phyloP scores from a whole-genome alignment of 2,329 filamentous ascomycete species.

The Alternaria triticimaculans region DNA sequence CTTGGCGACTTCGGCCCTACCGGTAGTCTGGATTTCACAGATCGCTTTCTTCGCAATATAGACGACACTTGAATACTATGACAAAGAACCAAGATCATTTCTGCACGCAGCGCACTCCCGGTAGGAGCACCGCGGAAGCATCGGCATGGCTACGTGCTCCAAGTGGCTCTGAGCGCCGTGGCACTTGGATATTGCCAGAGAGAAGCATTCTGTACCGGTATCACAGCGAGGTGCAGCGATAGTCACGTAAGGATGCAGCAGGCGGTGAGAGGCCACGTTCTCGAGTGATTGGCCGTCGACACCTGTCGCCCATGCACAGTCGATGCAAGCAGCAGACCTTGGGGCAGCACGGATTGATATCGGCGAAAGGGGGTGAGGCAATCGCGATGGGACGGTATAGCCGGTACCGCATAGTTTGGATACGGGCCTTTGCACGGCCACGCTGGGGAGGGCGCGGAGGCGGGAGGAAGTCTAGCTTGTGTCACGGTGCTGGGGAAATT shows the following conservation, averaged over 20 bases:
- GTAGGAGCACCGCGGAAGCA: not conserved
- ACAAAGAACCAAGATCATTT: not conserved
- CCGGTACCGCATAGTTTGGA: conserved; percentile 13
- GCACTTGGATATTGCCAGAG: conserved; percentile 7
- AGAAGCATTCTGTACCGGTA: conserved; percentile 8
- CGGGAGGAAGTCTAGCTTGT: conserved; percentile 14
- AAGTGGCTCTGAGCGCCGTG: not conserved
- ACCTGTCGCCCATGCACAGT: conserved; percentile 21
- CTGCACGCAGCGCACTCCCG: not conserved
- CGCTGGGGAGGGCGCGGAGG: conserved; percentile 13
- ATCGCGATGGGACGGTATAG: conserved; percentile 13
- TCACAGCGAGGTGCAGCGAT: conserved; percentile 16
- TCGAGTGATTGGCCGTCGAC: conserved; percentile 44
- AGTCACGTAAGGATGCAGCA: conserved; percentile 21
- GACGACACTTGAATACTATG: conserved; percentile 19
- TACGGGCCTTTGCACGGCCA: conserved; percentile 9
- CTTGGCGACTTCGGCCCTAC: conserved; percentile 31
- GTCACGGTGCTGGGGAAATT: not conserved
- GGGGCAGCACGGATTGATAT: conserved; percentile 18
- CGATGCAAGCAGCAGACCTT: conserved; percentile 15
- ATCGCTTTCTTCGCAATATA: conserved; percentile 35
- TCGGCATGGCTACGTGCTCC: not conserved
- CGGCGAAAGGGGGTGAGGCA: conserved; percentile 6
- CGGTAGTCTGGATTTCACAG: conserved; percentile 33
- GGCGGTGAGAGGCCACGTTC: conserved; percentile 48